These are phyloP conservation scores for Flaveria brownii DNA, from an alignment of 129 eudicot species.

Conservation along the genomic window DNA sequence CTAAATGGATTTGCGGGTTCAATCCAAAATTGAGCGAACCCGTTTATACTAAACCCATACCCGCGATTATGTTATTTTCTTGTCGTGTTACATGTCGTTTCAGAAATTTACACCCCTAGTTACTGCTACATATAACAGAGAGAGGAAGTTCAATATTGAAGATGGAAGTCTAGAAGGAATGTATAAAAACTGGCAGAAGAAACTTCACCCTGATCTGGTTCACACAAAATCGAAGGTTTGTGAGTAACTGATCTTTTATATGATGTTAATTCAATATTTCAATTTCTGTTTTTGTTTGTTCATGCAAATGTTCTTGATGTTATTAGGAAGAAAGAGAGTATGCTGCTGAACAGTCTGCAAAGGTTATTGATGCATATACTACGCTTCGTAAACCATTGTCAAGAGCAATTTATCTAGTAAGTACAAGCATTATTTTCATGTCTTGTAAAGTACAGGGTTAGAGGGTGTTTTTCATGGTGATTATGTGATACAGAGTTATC, in stretches of 20 bases:
- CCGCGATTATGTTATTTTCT: no score
- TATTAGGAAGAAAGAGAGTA: slow-evolving; percentile 77
- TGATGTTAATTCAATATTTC: neutral
- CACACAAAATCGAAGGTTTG: slow-evolving; percentile 82
- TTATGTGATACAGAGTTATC: neutral
- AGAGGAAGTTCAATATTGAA: slow-evolving; percentile 55
- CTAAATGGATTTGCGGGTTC: no score
- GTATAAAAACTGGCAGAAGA: slow-evolving; percentile 91
- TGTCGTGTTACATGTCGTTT: no score
- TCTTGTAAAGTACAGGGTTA: neutral
- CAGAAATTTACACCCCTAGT: neutral
- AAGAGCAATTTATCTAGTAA: slow-evolving; percentile 81
- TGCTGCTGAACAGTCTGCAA: slow-evolving; percentile 94
- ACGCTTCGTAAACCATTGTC: slow-evolving; percentile 75
- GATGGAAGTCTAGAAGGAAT: slow-evolving; percentile 67
- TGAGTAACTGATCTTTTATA: neutral
- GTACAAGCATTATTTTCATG: neutral
- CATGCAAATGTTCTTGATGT: slow-evolving; percentile 4
- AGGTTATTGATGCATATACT: slow-evolving; percentile 81
- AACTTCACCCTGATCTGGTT: slow-evolving; percentile 89
- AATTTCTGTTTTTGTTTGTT: neutral
- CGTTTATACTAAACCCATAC: no score
- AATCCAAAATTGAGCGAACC: no score
- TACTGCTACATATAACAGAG: slow-evolving; percentile 42
- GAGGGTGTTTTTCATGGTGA: neutral